Base-by-base conservation (phyloP, 164 flowering plant species). In the Magnolia changhungtana region DNA sequence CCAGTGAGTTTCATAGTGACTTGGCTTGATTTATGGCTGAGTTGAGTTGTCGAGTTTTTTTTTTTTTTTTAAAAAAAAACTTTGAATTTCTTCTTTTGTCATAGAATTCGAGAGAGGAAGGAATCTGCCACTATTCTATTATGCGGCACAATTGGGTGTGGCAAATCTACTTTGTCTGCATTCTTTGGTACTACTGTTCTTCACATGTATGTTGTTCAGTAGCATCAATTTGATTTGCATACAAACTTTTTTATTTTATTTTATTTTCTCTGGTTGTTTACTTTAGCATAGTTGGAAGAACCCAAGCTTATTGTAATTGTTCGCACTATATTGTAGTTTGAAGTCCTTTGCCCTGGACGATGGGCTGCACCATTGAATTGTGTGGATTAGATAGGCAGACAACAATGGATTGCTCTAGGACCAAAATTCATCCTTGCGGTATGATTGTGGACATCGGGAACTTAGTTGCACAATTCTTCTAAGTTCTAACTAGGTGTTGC, bases 91-190 rank as follows among this genome's bases (percentile, higher is more conserved):
- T 67, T 70, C 74, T 55, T 63, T 75, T 72, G 29, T 73, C 84
- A 50, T 86, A 93, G 98, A 83, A 86, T 93, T 68, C 89, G 96
- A 77, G 98, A 92, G 82, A 90, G 87, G 88, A 93, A 89, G 85
- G 96, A 90, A 86, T 92, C 98, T 68, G 88, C 90, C 67, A 92
- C 98, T 19, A 87, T 93, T 73, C 83, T 93, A 71, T 79, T 93
- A 79, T 93, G 96, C 82, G 98, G 98, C 70, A 90, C 98, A 64
- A 93, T 96, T 82, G 98, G 98, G 77, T 93, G 98, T 85, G 98
- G 98, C 72, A 93, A 93, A 80, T 93, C 98, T 82, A 93, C 98
- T 50, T 84, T 93, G 2, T 9, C 31, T 29, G 31, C 24, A 5
- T 11, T 58, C 58, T 23, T n/a, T n/a, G 52, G n/a, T 20, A 19